Evolutionary conservation across 106 monocot species (phyloP), one percentile per base, ranked within the genome.

Genomic region (Posidonia australis): DNA sequence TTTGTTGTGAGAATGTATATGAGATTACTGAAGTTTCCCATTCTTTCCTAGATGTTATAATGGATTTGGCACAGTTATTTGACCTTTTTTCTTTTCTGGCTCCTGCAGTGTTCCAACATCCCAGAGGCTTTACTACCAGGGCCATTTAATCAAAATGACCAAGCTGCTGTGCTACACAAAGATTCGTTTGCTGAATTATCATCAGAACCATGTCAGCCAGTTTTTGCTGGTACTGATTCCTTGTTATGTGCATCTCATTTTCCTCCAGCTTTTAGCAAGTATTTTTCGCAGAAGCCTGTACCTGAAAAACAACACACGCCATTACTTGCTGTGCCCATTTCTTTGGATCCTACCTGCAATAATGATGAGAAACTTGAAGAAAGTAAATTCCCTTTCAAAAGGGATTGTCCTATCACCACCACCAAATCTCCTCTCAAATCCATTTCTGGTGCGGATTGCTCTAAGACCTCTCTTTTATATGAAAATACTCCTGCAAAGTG

Each of bases 111-210:
- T 44, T 44, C 36, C 26, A 23, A 57, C 24, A 69, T 69, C 14
- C 68, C 68, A 57, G 68, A 55, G 57, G 68, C 68, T 13, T 24
- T 36, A 24, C 28, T 69, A 36, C 43, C 53, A 16, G 55, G 41
- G 9, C 55, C 54, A 57, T 69, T 45, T 21, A 56, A 46, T 27
- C 57, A 5, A 7, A 56, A 10, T 30, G 28, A 57, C 41, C 25
- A 24, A 25, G 22, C 14, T 42, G 22, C 14, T 42, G 23, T 19
- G 9, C n/a, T 25, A 26, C 36, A 9, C 5, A 24, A 55, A 25
- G 51, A 26, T 9, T 46, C 42, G 55, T 21, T 16, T 44, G 16
- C 30, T 43, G 57, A 43, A 58, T 58, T 54, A 44, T 28, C 46
- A 7, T 21, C 26, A 41, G 44, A 24, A 1, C 26, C 16, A 20